Conservation (phyloP, 2,329 filamentous ascomycete genomes). For the Monosporascus sp. region DNA sequence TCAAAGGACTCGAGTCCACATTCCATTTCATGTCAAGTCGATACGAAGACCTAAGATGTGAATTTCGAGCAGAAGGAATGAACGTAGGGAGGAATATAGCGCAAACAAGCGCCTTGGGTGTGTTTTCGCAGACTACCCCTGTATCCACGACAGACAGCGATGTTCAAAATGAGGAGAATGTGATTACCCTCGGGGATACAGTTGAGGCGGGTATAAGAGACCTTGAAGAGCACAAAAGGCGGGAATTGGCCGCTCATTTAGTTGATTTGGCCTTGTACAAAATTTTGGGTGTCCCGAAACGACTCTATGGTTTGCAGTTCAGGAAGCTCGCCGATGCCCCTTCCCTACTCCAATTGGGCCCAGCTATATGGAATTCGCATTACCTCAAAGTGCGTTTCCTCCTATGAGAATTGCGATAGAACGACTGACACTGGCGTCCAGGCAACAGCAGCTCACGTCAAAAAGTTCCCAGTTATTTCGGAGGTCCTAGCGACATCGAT, state of each 20-base stretch:
- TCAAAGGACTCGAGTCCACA: constrained; percentile 24
- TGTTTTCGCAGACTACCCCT: too few relatives aligned
- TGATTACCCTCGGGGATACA: background rate
- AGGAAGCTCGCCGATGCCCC: constrained; percentile 9
- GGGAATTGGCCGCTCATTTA: constrained; percentile 8
- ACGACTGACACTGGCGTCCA: constrained; percentile 10
- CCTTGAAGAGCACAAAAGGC: background rate
- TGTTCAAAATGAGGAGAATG: background rate
- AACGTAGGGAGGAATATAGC: too few relatives aligned
- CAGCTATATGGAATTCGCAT: constrained; percentile 27
- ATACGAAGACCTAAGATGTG: background rate
- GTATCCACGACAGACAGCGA: too few relatives aligned
- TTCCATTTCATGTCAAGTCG: constrained; percentile 11
- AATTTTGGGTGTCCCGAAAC: constrained; percentile 22
- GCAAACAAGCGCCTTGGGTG: too few relatives aligned
- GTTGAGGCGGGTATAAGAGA: background rate
- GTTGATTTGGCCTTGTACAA: constrained; percentile 22
- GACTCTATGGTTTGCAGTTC: constrained; percentile 8
- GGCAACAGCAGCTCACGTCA: constrained; percentile 14
- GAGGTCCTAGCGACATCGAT: constrained; percentile 16
- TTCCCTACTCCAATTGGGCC: constrained; percentile 26
- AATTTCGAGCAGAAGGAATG: too few relatives aligned
- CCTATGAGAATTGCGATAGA: constrained; percentile 6
- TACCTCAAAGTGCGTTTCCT: constrained; percentile 24
- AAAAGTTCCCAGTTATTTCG: constrained; percentile 18